Evolutionary conservation across 495 filamentous ascomycete genomes (phyloP), one percentile per base, ranked within the genome.

Genomic region (Hypoxylon fuscum): DNA sequence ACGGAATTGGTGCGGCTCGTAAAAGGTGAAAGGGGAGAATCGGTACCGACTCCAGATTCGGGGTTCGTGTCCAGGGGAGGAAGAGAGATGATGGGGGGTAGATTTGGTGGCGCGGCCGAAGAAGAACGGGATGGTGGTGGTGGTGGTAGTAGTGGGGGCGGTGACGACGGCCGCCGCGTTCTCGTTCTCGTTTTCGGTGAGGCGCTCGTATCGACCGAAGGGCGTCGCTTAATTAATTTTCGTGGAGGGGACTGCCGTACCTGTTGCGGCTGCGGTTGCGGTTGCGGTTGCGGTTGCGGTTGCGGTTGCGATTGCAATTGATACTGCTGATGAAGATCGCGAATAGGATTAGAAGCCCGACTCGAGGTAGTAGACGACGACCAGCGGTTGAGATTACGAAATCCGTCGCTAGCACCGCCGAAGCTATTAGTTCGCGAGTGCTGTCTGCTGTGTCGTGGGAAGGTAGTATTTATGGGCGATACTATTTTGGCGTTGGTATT

Each of bases 311-410:
- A n/a, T n/a, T n/a, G n/a, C n/a, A n/a, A n/a, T n/a, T n/a, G n/a
- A n/a, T n/a, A n/a, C n/a, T n/a, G 17, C 9, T 50, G 43, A 38
- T 47, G 7, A 17, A 25, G 54, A 42, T 64, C 56, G 41, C 80
- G 77, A 43, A 77, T 72, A 10, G 62, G 61, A 3, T 80, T 75
- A 34, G 88, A 89, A 25, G 80, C 74, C 42, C 78, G 84, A 72
- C 89, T 93, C 40, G 88, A 91, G 8, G 82, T 69, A 17, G 92
- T 91, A 3, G 89, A 92, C 22, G 88, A 85, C 22, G 90, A 93
- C 91, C 90, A 94, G 50, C 90, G 87, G 73, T 94, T 92, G 68
- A 92, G 81, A 55, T 87, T 91, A 27, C 84, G 86, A 37, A 92
- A 74, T 3, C 86, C 85, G 67, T 91, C 89, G 66, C 79, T 82